Percentiles rank a stretch among this genome's conserved stretches.
Evolutionary conservation across 441 rosid genomes (phyloP).

Genomic region (Croton setiger): DNA sequence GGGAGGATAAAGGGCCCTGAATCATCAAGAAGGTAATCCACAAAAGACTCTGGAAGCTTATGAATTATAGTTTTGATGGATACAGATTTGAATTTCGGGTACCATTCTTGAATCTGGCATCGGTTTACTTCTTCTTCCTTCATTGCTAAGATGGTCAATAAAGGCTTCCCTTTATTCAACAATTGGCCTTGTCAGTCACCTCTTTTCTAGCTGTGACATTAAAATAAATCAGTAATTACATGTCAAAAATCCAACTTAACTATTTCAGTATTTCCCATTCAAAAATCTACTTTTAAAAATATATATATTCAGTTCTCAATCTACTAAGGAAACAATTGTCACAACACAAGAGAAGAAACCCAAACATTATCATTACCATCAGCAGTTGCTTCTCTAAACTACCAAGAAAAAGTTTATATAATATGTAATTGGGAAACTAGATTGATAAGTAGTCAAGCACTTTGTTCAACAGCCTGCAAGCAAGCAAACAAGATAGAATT

Average conservation of each 20-base stretch:
- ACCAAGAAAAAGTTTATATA: no score
- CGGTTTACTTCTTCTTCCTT: conserved; percentile 60
- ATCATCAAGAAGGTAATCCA: conserved; percentile 62
- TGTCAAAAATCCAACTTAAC: neutral
- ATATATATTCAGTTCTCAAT: no score
- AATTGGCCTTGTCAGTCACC: neutral
- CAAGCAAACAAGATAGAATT: no score
- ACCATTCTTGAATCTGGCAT: conserved; percentile 1
- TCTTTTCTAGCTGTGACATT: neutral
- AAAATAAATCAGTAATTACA: neutral
- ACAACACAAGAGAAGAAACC: no score
- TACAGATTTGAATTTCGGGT: conserved; percentile 39
- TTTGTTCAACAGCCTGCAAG: no score
- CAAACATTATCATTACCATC: no score
- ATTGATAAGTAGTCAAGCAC: no score
- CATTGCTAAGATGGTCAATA: conserved; percentile 27
- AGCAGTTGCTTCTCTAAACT: no score
- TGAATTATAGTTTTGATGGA: conserved; percentile 65
- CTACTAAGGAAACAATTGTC: no score
- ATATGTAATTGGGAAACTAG: no score
- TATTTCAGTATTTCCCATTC: neutral
- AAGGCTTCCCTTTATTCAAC: neutral
- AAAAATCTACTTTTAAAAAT: no score
- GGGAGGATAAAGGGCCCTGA: conserved; percentile 72
- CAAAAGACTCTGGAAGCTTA: conserved; percentile 66